These are phyloP conservation scores for Penicillium oxalicum DNA, from an alignment of 2,329 filamentous ascomycete genomes.

Conservation along the genomic window DNA sequence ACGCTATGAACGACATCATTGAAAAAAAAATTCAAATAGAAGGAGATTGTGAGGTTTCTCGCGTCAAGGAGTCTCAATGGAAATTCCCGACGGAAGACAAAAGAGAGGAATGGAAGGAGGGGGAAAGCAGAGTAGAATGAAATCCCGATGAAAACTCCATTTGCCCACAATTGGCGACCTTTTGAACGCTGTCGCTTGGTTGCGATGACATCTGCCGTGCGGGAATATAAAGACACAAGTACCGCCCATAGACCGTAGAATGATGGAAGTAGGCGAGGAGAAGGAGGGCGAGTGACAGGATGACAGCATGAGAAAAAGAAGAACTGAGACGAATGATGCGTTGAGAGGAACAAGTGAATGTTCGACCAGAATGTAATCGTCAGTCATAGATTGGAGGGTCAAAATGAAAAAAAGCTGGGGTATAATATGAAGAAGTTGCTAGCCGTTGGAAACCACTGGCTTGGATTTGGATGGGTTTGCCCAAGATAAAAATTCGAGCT, in stretches of 20 bases:
- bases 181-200: no score
- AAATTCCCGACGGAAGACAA: no score
- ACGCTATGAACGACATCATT: no score
- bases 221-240: background rate
- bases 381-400: constrained; percentile 10
- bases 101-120: no score
- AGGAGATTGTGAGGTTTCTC: no score
- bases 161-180: no score
- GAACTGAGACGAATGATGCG: constrained; percentile 2
- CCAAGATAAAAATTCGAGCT: constrained; percentile 50
- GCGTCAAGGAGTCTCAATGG: no score
- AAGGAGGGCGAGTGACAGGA: background rate
- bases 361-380: constrained; percentile 13
- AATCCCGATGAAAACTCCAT: no score
- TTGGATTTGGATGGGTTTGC: constrained; percentile 42
- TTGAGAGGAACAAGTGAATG: constrained; percentile 6
- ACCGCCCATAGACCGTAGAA: no score
- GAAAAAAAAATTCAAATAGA: no score
- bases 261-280: background rate
- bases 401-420: constrained; percentile 2
- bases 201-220: background rate
- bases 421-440: constrained; percentile 7
- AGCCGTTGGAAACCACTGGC: constrained; percentile 33
- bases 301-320: background rate
- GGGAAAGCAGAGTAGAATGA: no score